A percentile compares a stretch with the other conserved stretches of the same genome.
phyloP scores from a whole-genome alignment of 257 asterid genomes.

The Capsicum chinense region DNA sequence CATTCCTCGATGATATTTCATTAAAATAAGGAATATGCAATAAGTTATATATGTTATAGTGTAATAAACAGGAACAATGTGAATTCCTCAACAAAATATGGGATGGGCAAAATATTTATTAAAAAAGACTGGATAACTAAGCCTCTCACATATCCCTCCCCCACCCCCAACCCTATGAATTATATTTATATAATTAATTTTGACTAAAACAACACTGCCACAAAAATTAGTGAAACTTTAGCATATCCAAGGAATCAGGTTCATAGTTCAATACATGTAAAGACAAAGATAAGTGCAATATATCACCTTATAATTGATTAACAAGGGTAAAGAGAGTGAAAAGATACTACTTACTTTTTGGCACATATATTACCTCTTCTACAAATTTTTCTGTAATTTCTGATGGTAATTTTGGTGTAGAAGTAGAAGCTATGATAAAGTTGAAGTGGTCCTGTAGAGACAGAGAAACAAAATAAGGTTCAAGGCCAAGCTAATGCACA shows the following conservation, averaged over 20 bases:
- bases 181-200: slow-evolving; percentile 8
- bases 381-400: slow-evolving; percentile 94
- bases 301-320: slow-evolving; percentile 19
- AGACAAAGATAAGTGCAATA: not conserved
- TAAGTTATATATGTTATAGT: not conserved
- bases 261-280: not conserved
- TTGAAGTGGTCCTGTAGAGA: slow-evolving; percentile 61
- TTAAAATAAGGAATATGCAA: slow-evolving; percentile 29
- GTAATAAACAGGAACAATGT: not conserved
- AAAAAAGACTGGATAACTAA: not conserved
- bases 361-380: slow-evolving; percentile 73
- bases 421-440: slow-evolving; percentile 47
- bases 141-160: not conserved
- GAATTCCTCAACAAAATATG: not conserved
- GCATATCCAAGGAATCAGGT: slow-evolving; percentile 1
- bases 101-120: not conserved
- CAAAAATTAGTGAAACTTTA: not conserved
- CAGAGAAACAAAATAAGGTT: slow-evolving; percentile 35
- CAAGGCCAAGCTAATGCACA: slow-evolving; percentile 19
- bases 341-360: not conserved
- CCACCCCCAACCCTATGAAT: not conserved
- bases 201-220: not conserved
- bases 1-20: slow-evolving; percentile 91
- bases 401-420: slow-evolving; percentile 84
- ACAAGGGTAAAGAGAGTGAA: not conserved